Base-by-base conservation (phyloP, 768 basidiomycete species). In the Calocybe gangraenosa region DNA sequence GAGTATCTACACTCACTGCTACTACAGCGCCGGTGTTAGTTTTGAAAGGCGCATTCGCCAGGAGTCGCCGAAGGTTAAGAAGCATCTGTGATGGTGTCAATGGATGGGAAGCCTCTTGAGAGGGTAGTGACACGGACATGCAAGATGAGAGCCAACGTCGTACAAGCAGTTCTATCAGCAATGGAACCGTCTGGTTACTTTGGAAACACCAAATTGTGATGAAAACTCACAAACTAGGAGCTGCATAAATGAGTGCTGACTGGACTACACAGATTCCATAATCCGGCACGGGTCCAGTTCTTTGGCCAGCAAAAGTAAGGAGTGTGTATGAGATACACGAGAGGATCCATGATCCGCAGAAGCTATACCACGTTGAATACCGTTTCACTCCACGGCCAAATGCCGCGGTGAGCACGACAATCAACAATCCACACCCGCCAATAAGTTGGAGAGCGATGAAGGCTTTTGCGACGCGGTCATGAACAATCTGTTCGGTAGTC, bases 281-380 rank as follows among this genome's bases (percentile, higher is more conserved):
- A 40, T 49, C 17, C 13, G 62, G 62, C n/a, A 19, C 35, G 2
- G 57, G 53, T 2, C 56, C 53, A 35, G 50, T 47, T 49, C 63
- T 60, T 44, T 67, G 62, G 6, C 65, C 65, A 36, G 61, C 51
- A 40, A 65, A 45, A 45, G 60, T 56, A 22, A 63, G 52, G 25
- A 66, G 51, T n/a, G 60, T 59, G 36, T 65, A 67, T 10, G 60
- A 65, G 17, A 60, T 28, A 19, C 51, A 51, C 3, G 61, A 65
- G 28, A 65, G 13, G 23, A 65, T 59, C 64, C 64, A 67, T 17
- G 59, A 58, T 4, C 44, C 33, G 21, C 54, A 51, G 46, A 67
- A 66, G 42, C 58, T 61, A 45, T 64, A 65, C 64, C 62, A 67
- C 1, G 64, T 65, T n/a, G 60, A 44, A 46, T 59, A 58, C 37